These are phyloP conservation scores for Mycosphaerella sp. DNA, from an alignment of 2,329 filamentous ascomycete genomes.

Conservation along the genomic window DNA sequence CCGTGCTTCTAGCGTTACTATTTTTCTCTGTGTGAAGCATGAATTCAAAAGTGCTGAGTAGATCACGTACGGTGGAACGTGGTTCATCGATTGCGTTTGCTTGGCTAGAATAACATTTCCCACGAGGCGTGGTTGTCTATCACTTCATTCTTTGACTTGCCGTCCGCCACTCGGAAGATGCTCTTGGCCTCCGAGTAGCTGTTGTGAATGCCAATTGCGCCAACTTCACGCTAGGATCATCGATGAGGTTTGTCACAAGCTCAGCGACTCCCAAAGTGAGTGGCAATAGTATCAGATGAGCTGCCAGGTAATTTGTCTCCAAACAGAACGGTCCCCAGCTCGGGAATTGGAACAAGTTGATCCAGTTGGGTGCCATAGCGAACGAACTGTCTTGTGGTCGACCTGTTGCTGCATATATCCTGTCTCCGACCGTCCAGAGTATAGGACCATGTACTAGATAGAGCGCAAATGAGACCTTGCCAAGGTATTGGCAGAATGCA, in stretches of 20 bases:
- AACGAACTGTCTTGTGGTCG: not conserved
- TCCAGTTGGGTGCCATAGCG: conserved; percentile 1
- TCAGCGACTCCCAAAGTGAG: conserved; percentile 8
- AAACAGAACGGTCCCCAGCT: conserved; percentile 2
- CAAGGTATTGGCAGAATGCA: conserved; percentile 55
- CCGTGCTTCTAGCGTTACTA: no score
- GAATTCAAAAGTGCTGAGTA: no score
- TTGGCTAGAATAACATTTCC: not conserved
- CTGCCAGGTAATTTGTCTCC: conserved; percentile 6
- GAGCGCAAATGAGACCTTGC: conserved; percentile 54
- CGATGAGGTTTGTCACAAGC: conserved; percentile 1
- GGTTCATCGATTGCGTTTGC: not conserved
- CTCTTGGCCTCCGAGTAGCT: not conserved
- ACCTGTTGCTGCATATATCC: conserved; percentile 51
- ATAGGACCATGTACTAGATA: conserved; percentile 61
- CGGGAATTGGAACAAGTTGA: conserved; percentile 7
- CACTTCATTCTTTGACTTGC: not conserved
- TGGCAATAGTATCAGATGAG: conserved; percentile 9
- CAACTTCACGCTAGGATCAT: conserved; percentile 10
- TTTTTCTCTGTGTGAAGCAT: no score
- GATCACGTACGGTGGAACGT: no score
- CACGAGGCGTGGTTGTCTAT: not conserved
- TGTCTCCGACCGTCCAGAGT: conserved; percentile 53
- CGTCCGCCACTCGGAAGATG: not conserved
- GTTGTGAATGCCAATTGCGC: conserved; percentile 5